These are phyloP conservation scores for Starmera dryadoides DNA, from an alignment of 805 yeast genomes.

Conservation along the genomic window DNA sequence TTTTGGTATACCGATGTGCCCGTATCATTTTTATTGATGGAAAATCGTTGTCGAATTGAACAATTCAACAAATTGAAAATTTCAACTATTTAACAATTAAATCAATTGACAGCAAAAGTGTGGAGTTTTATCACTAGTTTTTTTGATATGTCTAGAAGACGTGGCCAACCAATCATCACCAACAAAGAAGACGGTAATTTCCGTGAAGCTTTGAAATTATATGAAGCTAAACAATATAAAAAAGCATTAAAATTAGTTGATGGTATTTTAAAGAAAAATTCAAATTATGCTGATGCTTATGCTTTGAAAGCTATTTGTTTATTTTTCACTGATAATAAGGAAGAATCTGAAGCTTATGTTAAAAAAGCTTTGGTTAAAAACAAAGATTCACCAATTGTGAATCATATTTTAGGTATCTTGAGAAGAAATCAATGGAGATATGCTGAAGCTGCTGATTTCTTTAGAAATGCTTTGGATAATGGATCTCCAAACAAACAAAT, in stretches of 20 bases:
- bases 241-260: slow-evolving; percentile 78
- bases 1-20: slow-evolving; percentile 6
- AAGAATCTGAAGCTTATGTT: slow-evolving; percentile 59
- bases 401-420: slow-evolving; percentile 83
- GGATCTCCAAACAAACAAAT: slow-evolving; percentile 77
- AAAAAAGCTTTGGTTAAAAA: slow-evolving; percentile 54
- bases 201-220: slow-evolving; percentile 73
- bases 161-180: slow-evolving; percentile 13
- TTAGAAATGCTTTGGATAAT: slow-evolving; percentile 63
- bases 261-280: slow-evolving; percentile 63
- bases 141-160: slow-evolving; percentile 1
- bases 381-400: slow-evolving; percentile 57
- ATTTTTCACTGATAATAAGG: slow-evolving; percentile 46
- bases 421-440: slow-evolving; percentile 66
- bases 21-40: not conserved
- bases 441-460: slow-evolving; percentile 72
- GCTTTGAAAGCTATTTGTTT: slow-evolving; percentile 78
- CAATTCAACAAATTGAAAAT: too few species aligned
- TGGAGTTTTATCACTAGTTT: not conserved
- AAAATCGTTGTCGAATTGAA: too few species aligned
- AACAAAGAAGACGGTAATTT: slow-evolving; percentile 70
- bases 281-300: slow-evolving; percentile 70
- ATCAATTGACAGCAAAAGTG: not conserved
- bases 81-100: too few species aligned
- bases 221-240: slow-evolving; percentile 81